phyloP scores from a whole-genome alignment of 2,329 filamentous ascomycete genomes.

The Colletotrichum sojae region DNA sequence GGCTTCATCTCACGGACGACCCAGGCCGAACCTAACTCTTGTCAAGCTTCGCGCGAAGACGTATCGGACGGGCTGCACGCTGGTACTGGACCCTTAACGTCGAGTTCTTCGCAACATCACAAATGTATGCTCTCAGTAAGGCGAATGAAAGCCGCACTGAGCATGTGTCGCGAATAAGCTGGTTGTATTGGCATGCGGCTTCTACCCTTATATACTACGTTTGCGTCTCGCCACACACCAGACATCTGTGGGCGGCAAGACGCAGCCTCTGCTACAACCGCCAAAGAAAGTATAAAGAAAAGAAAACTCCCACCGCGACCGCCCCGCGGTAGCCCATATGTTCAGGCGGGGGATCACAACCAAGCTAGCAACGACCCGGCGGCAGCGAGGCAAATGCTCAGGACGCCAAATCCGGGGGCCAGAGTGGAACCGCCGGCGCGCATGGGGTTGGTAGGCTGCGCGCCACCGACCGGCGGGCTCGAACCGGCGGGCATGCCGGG shows the following conservation, averaged over 20 bases:
- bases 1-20: background rate
- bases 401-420: constrained; percentile 8
- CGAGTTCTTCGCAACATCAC: too few species aligned
- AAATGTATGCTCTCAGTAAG: too few species aligned
- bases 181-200: constrained; percentile 30
- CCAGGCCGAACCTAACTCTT: background rate
- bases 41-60: background rate
- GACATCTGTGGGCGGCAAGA: background rate
- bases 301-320: constrained; percentile 1
- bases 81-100: too few species aligned
- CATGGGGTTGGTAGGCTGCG: constrained; percentile 30
- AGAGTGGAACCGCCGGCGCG: constrained; percentile 8
- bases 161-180: constrained; percentile 8
- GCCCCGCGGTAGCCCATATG: background rate
- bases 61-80: background rate
- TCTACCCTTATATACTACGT: constrained; percentile 32
- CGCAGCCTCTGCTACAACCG: background rate
- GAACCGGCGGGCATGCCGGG: constrained; percentile 30
- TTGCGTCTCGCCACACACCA: constrained; percentile 12
- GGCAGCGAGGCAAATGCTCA: constrained; percentile 19
- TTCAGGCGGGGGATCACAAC: constrained; percentile 8
- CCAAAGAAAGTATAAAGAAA: background rate
- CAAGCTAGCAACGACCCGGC: constrained; percentile 22
- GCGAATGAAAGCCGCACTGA: too few species aligned
- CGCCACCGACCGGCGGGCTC: constrained; percentile 20